A percentile compares a stretch with the other conserved stretches of the same genome.
phyloP scores from a whole-genome alignment of 352 stramenopile genomes.

The Peronospora destructor region DNA sequence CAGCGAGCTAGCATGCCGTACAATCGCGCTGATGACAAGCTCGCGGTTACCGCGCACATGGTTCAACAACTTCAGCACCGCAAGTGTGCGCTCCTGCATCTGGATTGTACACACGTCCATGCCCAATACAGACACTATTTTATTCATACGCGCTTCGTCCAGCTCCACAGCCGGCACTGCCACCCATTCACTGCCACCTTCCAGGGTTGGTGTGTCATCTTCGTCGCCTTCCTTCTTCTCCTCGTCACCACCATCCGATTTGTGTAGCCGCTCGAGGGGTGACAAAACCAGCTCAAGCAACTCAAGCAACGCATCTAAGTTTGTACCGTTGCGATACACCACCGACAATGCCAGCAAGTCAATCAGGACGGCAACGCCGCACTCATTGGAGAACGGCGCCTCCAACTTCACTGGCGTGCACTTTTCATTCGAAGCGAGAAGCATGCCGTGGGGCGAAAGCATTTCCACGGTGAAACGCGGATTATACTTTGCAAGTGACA shows the following conservation, averaged over 20 bases:
- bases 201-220: constrained; percentile 7
- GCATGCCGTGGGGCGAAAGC: constrained; percentile 61
- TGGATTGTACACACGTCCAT: constrained; percentile 72
- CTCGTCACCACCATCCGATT: constrained; percentile 38
- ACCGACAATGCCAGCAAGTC: constrained; percentile 83
- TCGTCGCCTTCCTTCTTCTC: constrained; percentile 41
- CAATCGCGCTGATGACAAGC: constrained; percentile 59
- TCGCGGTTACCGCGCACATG: constrained; percentile 52
- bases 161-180: constrained; percentile 57
- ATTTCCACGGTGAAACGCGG: constrained; percentile 86
- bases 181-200: constrained; percentile 53
- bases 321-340: constrained; percentile 85
- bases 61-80: constrained; percentile 74
- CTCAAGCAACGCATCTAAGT: constrained; percentile 90
- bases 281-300: constrained; percentile 87
- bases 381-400: constrained; percentile 18
- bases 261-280: constrained; percentile 73
- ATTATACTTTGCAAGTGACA: constrained; percentile 88
- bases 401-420: constrained; percentile 15
- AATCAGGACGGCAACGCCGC: constrained; percentile 64
- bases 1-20: constrained; percentile 49
- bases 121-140: constrained; percentile 62
- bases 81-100: constrained; percentile 79
- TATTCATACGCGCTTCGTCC: constrained; percentile 40
- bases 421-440: constrained; percentile 16